Evolutionary conservation across 495 filamentous ascomycete genomes (phyloP).

Genomic region (Annulohypoxylon nitens): DNA sequence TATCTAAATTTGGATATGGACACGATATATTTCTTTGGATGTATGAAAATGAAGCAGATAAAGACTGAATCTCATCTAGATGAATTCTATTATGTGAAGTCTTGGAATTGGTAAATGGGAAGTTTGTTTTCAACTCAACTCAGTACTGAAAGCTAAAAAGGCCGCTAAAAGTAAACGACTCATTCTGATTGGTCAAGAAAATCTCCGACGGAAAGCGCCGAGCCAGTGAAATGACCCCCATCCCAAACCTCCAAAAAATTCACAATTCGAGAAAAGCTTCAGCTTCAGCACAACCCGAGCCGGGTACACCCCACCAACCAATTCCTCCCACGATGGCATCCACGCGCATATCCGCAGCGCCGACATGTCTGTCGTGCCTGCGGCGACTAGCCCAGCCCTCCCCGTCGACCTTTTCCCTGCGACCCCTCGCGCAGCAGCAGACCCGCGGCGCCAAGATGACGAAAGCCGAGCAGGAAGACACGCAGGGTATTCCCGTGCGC

Average conservation of each 20-base stretch:
- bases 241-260: conserved; percentile 32
- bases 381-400: conserved; percentile 44
- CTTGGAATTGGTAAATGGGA: not conserved
- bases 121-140: not conserved
- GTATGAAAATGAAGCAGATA: not conserved
- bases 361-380: conserved; percentile 49
- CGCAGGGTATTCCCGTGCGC: conserved; percentile 68
- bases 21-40: not conserved
- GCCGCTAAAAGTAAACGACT: not conserved
- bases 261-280: conserved; percentile 17
- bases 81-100: not conserved
- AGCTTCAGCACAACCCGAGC: not conserved
- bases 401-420: conserved; percentile 23
- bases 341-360: conserved; percentile 39
- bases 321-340: conserved; percentile 41
- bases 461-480: conserved; percentile 56
- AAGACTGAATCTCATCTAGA: not conserved
- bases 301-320: conserved; percentile 15
- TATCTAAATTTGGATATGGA: not conserved
- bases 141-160: not conserved
- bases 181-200: conserved; percentile 31
- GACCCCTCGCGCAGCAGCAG: conserved; percentile 48
- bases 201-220: conserved; percentile 40
- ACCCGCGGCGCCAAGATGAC: conserved; percentile 64
- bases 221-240: conserved; percentile 7